Percentiles rank a stretch among this genome's conserved stretches.
phyloP scores from a whole-genome alignment of 331 rosid genomes.

The Saraca asoca region DNA sequence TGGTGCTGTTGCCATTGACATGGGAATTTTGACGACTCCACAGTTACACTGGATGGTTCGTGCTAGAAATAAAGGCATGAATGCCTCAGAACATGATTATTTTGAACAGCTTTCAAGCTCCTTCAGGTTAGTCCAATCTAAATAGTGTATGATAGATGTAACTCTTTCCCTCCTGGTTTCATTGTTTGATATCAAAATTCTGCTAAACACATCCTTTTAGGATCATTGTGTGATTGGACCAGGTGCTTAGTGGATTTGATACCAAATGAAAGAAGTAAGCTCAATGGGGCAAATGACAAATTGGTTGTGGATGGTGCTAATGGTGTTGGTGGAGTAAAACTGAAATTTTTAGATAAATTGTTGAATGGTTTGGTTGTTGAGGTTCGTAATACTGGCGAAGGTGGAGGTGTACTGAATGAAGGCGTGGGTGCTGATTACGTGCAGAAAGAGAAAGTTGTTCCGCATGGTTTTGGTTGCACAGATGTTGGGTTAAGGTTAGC shows the following conservation, averaged over 20 bases:
- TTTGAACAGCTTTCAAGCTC: constrained; percentile 69
- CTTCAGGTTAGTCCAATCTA: constrained; percentile 60
- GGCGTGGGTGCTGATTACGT: constrained; percentile 94
- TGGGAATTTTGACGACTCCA: constrained; percentile 88
- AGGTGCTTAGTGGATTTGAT: constrained; percentile 84
- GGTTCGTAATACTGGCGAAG: constrained; percentile 68
- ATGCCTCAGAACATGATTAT: constrained; percentile 65
- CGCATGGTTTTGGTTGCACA: constrained; percentile 61
- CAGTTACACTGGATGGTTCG: constrained; percentile 95
- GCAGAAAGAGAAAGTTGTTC: constrained; percentile 90
- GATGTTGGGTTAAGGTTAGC: constrained; percentile 78
- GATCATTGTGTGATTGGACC: constrained; percentile 50
- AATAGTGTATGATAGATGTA: constrained; percentile 3
- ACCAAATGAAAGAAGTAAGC: constrained; percentile 45
- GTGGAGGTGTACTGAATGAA: constrained; percentile 80
- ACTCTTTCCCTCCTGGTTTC: constrained; percentile 9
- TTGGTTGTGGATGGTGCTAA: constrained; percentile 90
- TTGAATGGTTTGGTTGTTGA: constrained; percentile 63
- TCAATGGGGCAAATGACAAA: constrained; percentile 38
- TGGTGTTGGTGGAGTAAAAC: constrained; percentile 90
- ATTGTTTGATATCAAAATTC: constrained; percentile 19
- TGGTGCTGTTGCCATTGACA: constrained; percentile 63
- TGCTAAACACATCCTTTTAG: constrained; percentile 25
- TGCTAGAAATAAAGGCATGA: constrained; percentile 59
- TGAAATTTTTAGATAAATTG: constrained; percentile 50